Evolutionary conservation across 1,284 basidiomycete species (phyloP).

Genomic region (Tranzscheliella williamsii): DNA sequence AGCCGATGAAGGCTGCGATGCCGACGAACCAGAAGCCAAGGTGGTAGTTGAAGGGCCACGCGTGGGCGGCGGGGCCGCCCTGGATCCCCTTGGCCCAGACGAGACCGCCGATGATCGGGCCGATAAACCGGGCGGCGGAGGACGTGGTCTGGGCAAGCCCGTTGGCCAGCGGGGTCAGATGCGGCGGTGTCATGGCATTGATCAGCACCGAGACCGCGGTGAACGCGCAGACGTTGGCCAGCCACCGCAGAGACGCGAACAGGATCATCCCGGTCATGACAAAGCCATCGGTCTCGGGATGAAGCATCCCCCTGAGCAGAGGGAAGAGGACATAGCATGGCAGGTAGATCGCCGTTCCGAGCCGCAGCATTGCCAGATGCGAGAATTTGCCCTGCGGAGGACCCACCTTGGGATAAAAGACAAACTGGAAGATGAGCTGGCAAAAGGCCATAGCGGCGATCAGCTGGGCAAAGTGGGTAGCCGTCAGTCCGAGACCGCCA

Average conservation of each 20-base stretch:
- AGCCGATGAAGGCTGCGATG: conserved; percentile 41
- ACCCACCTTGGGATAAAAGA: conserved; percentile 71
- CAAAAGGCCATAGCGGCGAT: conserved; percentile 59
- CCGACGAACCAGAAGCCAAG: conserved; percentile 57
- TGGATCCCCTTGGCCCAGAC: conserved; percentile 56
- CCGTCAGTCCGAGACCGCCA: conserved; percentile 58
- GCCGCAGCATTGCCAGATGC: conserved; percentile 57
- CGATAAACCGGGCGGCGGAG: conserved; percentile 61
- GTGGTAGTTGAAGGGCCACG: conserved; percentile 57
- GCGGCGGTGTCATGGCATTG: conserved; percentile 62
- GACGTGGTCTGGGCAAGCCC: conserved; percentile 62
- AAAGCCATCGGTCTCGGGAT: conserved; percentile 60
- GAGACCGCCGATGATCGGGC: conserved; percentile 58
- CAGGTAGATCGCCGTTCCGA: conserved; percentile 42
- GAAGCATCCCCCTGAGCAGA: conserved; percentile 63
- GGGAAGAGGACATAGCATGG: conserved; percentile 53
- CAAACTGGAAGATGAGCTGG: conserved; percentile 54
- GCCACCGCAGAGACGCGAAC: conserved; percentile 59
- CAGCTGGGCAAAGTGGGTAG: conserved; percentile 59
- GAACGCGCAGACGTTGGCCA: conserved; percentile 62
- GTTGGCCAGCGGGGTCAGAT: conserved; percentile 62
- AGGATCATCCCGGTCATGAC: conserved; percentile 64
- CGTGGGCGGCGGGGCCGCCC: conserved; percentile 26
- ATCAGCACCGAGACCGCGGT: conserved; percentile 58
- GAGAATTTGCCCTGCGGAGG: conserved; percentile 48